These are phyloP conservation scores for Mycena epipterygia DNA, from an alignment of 768 basidiomycete genomes.

Conservation along the genomic window DNA sequence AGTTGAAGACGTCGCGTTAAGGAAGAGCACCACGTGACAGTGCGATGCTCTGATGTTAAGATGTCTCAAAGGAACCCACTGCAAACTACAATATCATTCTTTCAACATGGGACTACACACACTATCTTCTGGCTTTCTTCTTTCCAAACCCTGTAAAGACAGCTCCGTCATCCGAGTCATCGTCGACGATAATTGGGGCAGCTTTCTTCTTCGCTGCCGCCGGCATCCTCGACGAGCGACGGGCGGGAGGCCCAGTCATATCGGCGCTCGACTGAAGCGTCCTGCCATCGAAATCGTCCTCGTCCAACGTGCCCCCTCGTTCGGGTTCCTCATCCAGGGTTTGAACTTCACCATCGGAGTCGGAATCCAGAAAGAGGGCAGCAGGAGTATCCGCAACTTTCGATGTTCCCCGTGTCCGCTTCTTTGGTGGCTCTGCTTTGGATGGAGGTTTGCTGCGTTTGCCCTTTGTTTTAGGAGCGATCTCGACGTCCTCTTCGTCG, in stretches of 20 bases:
- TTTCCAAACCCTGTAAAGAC: slow-evolving; percentile 74
- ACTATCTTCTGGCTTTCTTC: slow-evolving; percentile 17
- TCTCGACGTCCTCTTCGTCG: slow-evolving; percentile 50
- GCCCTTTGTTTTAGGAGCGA: slow-evolving; percentile 41
- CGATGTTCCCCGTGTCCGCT: slow-evolving; percentile 31
- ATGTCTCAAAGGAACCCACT: too few species aligned
- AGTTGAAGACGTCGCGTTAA: too few species aligned
- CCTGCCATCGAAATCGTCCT: slow-evolving; percentile 38
- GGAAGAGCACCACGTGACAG: too few species aligned
- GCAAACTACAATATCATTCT: too few species aligned
- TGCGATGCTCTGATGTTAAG: too few species aligned
- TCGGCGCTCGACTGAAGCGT: slow-evolving; percentile 47
- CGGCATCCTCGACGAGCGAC: slow-evolving; percentile 40
- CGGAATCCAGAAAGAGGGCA: slow-evolving; percentile 64
- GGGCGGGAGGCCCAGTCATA: slow-evolving; percentile 37
- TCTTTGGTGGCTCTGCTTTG: slow-evolving; percentile 49
- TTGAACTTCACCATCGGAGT: slow-evolving; percentile 41
- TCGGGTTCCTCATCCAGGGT: slow-evolving; percentile 43
- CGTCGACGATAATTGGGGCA: slow-evolving; percentile 62
- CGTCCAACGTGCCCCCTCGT: slow-evolving; percentile 19
- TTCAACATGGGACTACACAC: background rate
- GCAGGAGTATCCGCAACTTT: slow-evolving; percentile 26
- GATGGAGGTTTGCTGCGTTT: slow-evolving; percentile 41
- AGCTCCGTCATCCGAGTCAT: slow-evolving; percentile 80
- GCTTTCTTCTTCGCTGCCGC: slow-evolving; percentile 47